These are phyloP conservation scores for Puccinia sorghi DNA, from an alignment of 1,284 basidiomycete species.

Conservation along the genomic window DNA sequence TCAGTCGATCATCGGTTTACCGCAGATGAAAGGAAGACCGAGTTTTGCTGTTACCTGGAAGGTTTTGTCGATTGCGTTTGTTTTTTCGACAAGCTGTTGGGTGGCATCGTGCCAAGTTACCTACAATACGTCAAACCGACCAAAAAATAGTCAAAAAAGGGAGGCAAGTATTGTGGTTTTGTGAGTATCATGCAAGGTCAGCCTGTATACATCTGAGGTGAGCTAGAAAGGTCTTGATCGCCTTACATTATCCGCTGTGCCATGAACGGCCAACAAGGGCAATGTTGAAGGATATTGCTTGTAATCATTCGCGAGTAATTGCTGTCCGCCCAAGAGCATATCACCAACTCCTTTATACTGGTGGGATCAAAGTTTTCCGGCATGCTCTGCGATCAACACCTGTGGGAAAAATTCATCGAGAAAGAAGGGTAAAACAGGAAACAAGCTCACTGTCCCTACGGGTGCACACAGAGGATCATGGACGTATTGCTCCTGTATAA, in stretches of 20 bases:
- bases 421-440: constrained; percentile 31
- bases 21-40: neutral
- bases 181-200: neutral
- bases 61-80: constrained; percentile 53
- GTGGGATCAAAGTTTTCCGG: neutral
- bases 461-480: constrained; percentile 56
- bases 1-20: neutral
- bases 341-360: constrained; percentile 57
- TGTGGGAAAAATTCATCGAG: constrained; percentile 52
- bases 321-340: constrained; percentile 58
- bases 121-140: neutral
- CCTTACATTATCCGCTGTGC: constrained; percentile 58
- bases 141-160: neutral
- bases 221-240: neutral
- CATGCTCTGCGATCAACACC: constrained; percentile 35
- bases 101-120: constrained; percentile 36
- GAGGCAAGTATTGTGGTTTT: neutral
- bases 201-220: neutral
- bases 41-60: constrained; percentile 50
- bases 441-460: constrained; percentile 52
- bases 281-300: constrained; percentile 56
- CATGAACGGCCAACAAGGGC: constrained; percentile 59
- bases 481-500: constrained; percentile 52
- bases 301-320: constrained; percentile 55
- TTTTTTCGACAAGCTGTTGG: constrained; percentile 52